Evolutionary conservation across 345 rosid genomes (phyloP).

Genomic region (Rhizophora mangle): DNA sequence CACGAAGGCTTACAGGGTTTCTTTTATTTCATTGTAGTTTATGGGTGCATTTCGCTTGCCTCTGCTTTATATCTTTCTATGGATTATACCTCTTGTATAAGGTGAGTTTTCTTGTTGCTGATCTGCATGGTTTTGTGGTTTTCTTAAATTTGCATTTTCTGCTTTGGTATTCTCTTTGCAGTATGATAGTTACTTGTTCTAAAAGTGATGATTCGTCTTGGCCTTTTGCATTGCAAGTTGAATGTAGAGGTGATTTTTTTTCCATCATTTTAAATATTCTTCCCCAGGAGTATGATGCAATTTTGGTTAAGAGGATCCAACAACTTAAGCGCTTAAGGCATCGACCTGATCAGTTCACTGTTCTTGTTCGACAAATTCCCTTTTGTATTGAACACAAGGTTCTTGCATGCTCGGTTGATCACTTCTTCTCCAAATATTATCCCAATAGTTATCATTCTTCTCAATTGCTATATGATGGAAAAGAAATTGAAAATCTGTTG

Average conservation of each 20-base stretch:
- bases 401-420: conserved; percentile 61
- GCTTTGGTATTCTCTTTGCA: background rate
- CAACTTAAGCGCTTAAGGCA: conserved; percentile 46
- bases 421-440: conserved; percentile 75
- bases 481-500: conserved; percentile 50
- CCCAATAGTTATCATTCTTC: conserved; percentile 56
- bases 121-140: background rate
- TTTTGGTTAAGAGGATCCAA: conserved; percentile 57
- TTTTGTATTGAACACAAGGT: conserved; percentile 54
- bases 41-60: conserved; percentile 86
- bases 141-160: no score
- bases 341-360: conserved; percentile 71
- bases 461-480: conserved; percentile 68
- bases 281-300: conserved; percentile 73
- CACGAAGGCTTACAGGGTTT: background rate
- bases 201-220: conserved; percentile 11
- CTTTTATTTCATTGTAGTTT: conserved; percentile 44
- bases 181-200: conserved; percentile 9
- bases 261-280: conserved; percentile 9
- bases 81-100: conserved; percentile 61
- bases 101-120: conserved; percentile 36
- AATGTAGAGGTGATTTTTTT: conserved; percentile 28
- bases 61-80: conserved; percentile 73
- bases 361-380: conserved; percentile 76
- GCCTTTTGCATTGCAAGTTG: conserved; percentile 18